Percentiles rank a stretch among this genome's conserved stretches.
These are phyloP conservation scores for Solanum infundibuliforme DNA, from an alignment of 257 asterid genomes.

Conservation along the genomic window DNA sequence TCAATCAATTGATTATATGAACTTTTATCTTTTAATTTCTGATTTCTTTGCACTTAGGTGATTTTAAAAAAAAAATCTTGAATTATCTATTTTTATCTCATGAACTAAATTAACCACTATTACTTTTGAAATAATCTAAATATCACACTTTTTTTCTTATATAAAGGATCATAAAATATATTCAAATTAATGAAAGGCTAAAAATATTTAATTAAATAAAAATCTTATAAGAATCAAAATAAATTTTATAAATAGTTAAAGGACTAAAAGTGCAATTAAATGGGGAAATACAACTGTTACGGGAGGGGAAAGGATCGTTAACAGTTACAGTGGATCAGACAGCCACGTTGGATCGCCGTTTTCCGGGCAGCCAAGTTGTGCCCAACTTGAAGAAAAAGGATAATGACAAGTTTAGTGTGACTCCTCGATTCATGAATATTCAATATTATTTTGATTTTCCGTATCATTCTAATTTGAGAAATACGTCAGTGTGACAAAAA, in stretches of 20 bases:
- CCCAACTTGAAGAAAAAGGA: neutral
- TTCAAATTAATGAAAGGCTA: neutral
- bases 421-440: neutral
- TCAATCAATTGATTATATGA: too few relatives aligned
- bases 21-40: too few relatives aligned
- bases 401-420: neutral
- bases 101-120: too few relatives aligned
- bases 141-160: neutral
- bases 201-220: neutral
- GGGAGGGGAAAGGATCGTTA: neutral
- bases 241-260: neutral
- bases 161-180: neutral
- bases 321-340: constrained; percentile 6
- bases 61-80: too few relatives aligned
- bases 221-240: neutral
- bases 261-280: neutral
- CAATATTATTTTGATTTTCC: neutral
- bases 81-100: too few relatives aligned
- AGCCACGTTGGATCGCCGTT: constrained; percentile 42
- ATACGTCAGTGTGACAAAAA: too few relatives aligned
- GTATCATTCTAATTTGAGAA: too few relatives aligned
- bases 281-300: neutral
- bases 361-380: neutral
- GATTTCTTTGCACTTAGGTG: too few relatives aligned
- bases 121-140: too few relatives aligned